These are phyloP conservation scores for Pythium vanterpoolii DNA, from an alignment of 352 stramenopile species.

Conservation along the genomic window DNA sequence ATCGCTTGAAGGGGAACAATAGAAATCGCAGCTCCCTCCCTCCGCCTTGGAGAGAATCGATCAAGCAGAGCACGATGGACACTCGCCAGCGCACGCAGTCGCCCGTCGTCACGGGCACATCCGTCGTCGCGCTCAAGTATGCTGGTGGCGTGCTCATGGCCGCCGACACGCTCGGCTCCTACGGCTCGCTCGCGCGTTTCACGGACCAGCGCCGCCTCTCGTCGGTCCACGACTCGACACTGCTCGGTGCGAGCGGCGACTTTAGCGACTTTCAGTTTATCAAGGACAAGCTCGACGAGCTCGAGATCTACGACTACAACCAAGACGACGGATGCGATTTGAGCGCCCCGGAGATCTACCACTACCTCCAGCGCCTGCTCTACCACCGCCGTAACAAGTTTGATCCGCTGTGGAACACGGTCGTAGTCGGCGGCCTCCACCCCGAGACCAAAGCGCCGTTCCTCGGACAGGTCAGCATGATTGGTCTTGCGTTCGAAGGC, in stretches of 20 bases:
- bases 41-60: slow-evolving; percentile 6
- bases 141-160: slow-evolving; percentile 96
- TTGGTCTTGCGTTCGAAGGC: slow-evolving; percentile 96
- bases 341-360: slow-evolving; percentile 93
- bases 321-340: slow-evolving; percentile 94
- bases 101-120: slow-evolving; percentile 98
- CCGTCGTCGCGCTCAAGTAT: slow-evolving; percentile 96
- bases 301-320: slow-evolving; percentile 95
- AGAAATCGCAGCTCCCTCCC: neutral
- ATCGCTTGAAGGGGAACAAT: slow-evolving; percentile 30
- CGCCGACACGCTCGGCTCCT: slow-evolving; percentile 96
- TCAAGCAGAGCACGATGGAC: slow-evolving; percentile 37
- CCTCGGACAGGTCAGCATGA: slow-evolving; percentile 97
- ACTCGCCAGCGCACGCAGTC: slow-evolving; percentile 81
- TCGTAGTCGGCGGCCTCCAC: slow-evolving; percentile 94
- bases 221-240: slow-evolving; percentile 87
- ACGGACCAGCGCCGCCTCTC: slow-evolving; percentile 91
- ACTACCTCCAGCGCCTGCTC: slow-evolving; percentile 97
- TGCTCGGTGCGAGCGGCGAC: slow-evolving; percentile 95
- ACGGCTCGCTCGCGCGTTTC: slow-evolving; percentile 97
- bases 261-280: slow-evolving; percentile 98
- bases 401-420: slow-evolving; percentile 98
- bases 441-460: slow-evolving; percentile 90
- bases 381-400: slow-evolving; percentile 99
- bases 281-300: slow-evolving; percentile 91